Conservation (phyloP, 176 grass and related monocot genomes). For the Aegilops speltoides region DNA sequence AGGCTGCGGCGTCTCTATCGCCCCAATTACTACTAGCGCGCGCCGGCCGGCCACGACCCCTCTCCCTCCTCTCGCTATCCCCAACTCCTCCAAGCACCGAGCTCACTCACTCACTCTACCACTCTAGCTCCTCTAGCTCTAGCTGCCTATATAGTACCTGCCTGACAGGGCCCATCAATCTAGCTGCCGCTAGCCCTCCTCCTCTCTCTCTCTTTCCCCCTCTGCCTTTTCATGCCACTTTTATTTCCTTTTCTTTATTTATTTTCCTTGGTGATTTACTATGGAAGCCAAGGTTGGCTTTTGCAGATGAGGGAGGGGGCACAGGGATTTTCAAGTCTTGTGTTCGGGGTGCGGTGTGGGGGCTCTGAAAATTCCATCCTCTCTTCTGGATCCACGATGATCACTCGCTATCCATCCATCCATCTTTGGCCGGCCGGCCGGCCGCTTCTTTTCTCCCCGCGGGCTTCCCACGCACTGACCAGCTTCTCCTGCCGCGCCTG, state of each 20-base stretch:
- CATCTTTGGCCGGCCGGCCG: slow-evolving; percentile 31
- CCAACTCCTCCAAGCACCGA: slow-evolving; percentile 6
- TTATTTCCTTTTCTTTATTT: too few relatives aligned
- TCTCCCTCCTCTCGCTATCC: not conserved
- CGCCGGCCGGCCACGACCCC: not conserved
- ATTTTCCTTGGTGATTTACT: not conserved
- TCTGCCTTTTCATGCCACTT: not conserved
- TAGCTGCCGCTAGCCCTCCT: not conserved
- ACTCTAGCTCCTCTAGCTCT: not conserved
- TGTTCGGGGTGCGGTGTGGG: not conserved
- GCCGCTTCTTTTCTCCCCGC: not conserved
- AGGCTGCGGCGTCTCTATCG: slow-evolving; percentile 35
- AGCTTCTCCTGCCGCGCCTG: not conserved
- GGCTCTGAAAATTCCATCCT: slow-evolving; percentile 75
- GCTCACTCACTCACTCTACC: not conserved
- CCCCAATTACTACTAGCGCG: not conserved
- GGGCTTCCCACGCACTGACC: not conserved
- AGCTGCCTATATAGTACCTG: slow-evolving; percentile 7
- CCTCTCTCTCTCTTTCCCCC: not conserved
- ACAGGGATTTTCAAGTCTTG: not conserved
- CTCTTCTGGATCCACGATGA: slow-evolving; percentile 24
- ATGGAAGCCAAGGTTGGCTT: not conserved
- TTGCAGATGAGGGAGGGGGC: not conserved
- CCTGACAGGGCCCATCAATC: slow-evolving; percentile 28
- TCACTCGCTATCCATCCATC: slow-evolving; percentile 35